Evolutionary conservation across 108 stramenopile species (phyloP), one percentile per base, ranked within the genome.

Genomic region (Skeletonema tropicum): DNA sequence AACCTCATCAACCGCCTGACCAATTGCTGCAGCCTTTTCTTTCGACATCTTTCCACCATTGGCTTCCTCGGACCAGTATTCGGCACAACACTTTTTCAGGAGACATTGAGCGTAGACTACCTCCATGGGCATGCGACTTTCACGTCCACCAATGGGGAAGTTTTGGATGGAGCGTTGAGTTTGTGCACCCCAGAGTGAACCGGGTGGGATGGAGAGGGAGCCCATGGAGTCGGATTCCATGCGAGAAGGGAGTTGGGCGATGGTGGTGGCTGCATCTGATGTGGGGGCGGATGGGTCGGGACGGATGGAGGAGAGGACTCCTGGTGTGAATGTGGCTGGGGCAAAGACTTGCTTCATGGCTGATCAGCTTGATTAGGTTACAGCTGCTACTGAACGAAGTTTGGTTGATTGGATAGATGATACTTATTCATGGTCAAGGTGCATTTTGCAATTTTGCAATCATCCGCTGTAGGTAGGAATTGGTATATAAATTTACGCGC

Each of bases 131-230:
- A 99, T 99, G 59, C 87, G 90, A 35, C 90, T 88, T 66, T 96
- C 92, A n/a, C 65, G 66, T 11, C 91, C 92, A 21, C 97, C 98
- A 64, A 99, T 98, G 65, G 97, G 96, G 75, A 99, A 99, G 84
- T 99, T 98, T 66, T 75, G 61, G 42, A 97, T 72, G 39, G 97
- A 97, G 39, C 99, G 90, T 86, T 98, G 97, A 0, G 99, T 99
- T 80, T 96, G 95, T 46, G 89, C 90, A 9, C 95, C 95, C 86
- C 90, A 96, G 9, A 96, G 79, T 19, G 71, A 79, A 35, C 88
- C 86, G 42, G 92, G 85, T 25, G 88, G 88, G 68, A 96, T 91
- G 31, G 87, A 64, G 52, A 96, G 75, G 2, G 70, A 62, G 60
- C 95, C 95, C 87, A 96, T 86, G 66, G 84, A 69, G 83, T 96